Conservation (phyloP, 345 rosid genomes). For the Melaleuca alternifolia region DNA sequence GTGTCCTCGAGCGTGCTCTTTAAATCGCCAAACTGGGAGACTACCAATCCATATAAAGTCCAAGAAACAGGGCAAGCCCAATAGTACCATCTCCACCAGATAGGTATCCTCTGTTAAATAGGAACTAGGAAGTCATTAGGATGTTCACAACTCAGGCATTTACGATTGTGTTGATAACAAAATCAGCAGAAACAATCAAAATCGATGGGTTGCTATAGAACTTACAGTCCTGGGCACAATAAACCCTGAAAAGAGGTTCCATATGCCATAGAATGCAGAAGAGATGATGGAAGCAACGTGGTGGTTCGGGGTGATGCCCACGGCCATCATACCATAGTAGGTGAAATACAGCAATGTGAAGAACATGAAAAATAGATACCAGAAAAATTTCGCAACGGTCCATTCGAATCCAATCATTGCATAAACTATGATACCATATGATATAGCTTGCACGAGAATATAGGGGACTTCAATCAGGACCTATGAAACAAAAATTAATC, state of each 20-base stretch:
- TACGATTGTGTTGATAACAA: neutral
- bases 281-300: constrained; percentile 21
- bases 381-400: constrained; percentile 24
- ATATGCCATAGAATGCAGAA: constrained; percentile 13
- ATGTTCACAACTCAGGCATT: neutral
- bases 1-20: neutral
- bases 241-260: constrained; percentile 41
- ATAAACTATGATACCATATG: constrained; percentile 19
- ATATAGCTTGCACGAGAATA: constrained; percentile 11
- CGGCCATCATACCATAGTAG: constrained; percentile 34
- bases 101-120: constrained; percentile 18
- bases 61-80: constrained; percentile 29
- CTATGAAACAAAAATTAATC: neutral
- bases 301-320: constrained; percentile 29
- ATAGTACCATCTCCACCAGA: constrained; percentile 43
- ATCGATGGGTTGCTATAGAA: neutral
- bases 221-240: constrained; percentile 26
- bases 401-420: constrained; percentile 32
- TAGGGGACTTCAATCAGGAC: constrained; percentile 26
- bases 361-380: constrained; percentile 33
- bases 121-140: neutral
- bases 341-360: constrained; percentile 36
- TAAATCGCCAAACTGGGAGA: constrained; percentile 25
- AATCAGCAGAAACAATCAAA: neutral
- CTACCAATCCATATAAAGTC: constrained; percentile 26